phyloP scores from a whole-genome alignment of 2,329 filamentous ascomycete species.

The Pestalotiopsis sp. region DNA sequence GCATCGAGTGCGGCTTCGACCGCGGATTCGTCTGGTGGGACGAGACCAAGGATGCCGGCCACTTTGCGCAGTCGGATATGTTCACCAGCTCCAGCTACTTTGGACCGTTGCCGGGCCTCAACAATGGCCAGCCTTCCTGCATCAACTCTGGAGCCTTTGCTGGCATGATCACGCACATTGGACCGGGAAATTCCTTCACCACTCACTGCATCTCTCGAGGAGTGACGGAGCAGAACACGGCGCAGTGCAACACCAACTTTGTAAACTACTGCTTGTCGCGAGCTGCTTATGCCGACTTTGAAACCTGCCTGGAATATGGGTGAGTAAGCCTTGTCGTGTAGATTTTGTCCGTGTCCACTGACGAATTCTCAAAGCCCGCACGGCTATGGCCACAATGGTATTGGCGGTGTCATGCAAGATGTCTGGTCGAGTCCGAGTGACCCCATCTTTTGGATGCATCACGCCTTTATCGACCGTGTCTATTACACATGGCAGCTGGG shows the following conservation, averaged over 20 bases:
- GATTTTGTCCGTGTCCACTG: not conserved
- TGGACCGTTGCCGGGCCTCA: conserved; percentile 25
- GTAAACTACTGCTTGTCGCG: conserved; percentile 15
- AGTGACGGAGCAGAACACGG: conserved; percentile 27
- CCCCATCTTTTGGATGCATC: conserved; percentile 36
- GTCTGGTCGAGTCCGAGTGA: conserved; percentile 31
- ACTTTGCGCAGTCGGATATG: conserved; percentile 27
- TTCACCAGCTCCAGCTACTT: conserved; percentile 30
- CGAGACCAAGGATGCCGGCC: conserved; percentile 34
- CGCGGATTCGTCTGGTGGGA: conserved; percentile 35
- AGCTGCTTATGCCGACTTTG: conserved; percentile 13
- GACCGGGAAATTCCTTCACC: conserved; percentile 24
- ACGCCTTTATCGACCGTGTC: conserved; percentile 24
- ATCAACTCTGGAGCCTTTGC: conserved; percentile 27
- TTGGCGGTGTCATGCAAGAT: conserved; percentile 33
- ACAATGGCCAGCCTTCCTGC: conserved; percentile 28
- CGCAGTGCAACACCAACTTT: conserved; percentile 22
- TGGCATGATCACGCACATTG: conserved; percentile 19
- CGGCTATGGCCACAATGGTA: conserved; percentile 34
- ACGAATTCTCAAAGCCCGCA: conserved; percentile 18
- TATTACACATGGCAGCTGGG: conserved; percentile 11
- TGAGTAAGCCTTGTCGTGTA: not conserved
- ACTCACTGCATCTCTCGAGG: conserved; percentile 33
- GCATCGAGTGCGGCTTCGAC: conserved; percentile 33
- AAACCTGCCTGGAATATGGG: conserved; percentile 15